Evolutionary conservation across 1,139 yeast genomes (phyloP), one percentile per base, ranked within the genome.

Genomic region (Pichia sp.): DNA sequence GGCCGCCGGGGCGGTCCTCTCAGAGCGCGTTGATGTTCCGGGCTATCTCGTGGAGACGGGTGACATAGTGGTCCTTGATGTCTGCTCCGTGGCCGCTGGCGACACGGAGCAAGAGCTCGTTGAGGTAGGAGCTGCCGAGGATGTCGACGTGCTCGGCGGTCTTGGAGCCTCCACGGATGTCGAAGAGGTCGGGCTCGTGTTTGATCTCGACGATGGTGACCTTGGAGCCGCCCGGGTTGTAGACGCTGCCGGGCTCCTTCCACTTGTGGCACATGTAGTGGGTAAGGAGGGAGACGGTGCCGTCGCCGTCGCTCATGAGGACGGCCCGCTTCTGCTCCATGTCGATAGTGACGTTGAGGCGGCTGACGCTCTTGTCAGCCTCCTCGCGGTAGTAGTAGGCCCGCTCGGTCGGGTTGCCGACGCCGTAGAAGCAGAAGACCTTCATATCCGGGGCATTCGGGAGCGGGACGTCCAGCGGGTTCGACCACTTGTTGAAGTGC

Each of bases 131-230:
- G 57, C 96, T 84, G 1, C 99, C 99, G 50, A 93, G 75, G 55
- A 93, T 91, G 69, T 95, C 99, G 29, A 93, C 99, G 70, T 93
- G 99, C 65, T 93, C 99, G 0, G 99, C 97, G 1, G 98, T 93
- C 67, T 88, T 88, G 27, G 97, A 96, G 4, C 99, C 99, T 24
- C 99, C 99, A 62, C 99, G 80, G 51, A 93, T 87, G 72, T 95
- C 99, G 67, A 87, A 90, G 63, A 89, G 75, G 66, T 89, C 96
- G 0, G 99, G 99, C 67, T 91, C 96, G 66, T 93, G 97, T 64
- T 81, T 80, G 75, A 93, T 87, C 69, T 93, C 99, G 8, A 93
- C 97, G 48, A 91, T 77, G 33, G 83, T 90, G 30, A 92, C 95
- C 27, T 76, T 66, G 3, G 83, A 72, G 31, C 80, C 78, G 1